Percentiles rank a stretch among this genome's conserved stretches.
Conservation (phyloP, 768 basidiomycete genomes). For the Tulasnella sp. region DNA sequence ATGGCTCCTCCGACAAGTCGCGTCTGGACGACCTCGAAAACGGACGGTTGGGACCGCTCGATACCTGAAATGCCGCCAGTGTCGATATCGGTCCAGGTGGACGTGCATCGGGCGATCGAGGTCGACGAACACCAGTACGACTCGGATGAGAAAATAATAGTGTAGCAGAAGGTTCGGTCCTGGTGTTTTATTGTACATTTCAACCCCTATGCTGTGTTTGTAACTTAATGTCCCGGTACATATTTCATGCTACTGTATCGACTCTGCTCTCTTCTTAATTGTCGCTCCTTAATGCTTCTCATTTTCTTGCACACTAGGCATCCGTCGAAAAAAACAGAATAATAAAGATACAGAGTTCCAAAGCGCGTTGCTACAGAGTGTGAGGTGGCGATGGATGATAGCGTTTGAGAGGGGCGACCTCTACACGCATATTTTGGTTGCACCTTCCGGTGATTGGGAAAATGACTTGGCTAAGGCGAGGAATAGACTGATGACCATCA, state of each 20-base stretch:
- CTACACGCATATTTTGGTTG: conserved; percentile 50
- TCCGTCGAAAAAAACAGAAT: background rate
- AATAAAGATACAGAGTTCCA: background rate
- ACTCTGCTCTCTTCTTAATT: background rate
- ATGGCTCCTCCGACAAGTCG: background rate
- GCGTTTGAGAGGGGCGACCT: background rate
- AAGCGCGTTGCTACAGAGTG: background rate
- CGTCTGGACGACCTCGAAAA: background rate
- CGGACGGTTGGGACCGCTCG: background rate
- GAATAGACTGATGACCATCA: conserved; percentile 66
- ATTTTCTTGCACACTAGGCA: background rate
- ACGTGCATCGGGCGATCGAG: background rate
- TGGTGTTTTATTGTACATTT: background rate
- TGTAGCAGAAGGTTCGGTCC: background rate
- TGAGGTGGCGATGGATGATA: too few relatives aligned
- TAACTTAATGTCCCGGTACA: background rate
- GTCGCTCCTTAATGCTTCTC: background rate
- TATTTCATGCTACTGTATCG: background rate
- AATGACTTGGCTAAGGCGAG: conserved; percentile 70
- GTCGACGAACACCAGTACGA: background rate
- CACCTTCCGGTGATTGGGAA: conserved; percentile 46
- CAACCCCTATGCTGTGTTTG: background rate
- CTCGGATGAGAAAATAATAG: background rate
- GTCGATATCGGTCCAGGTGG: background rate
- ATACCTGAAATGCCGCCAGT: background rate